Evolutionary conservation across 108 stramenopile species (phyloP).

Genomic region (Skeletonema tropicum): DNA sequence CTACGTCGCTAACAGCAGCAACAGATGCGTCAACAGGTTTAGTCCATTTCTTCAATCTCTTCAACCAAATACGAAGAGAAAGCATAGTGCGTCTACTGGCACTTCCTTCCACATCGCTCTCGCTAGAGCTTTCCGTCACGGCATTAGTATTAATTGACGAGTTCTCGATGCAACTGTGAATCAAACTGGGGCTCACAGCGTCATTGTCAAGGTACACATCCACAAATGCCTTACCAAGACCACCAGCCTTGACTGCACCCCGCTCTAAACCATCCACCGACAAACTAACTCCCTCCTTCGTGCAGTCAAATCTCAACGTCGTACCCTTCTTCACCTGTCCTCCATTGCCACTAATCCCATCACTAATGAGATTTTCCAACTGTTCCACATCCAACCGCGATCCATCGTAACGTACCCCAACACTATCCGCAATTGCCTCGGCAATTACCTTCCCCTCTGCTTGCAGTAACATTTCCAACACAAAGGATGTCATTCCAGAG

Average conservation of each 20-base stretch:
- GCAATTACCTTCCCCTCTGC: conserved; percentile 1
- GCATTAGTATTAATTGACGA: neutral
- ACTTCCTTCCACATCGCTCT: neutral
- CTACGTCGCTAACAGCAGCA: neutral
- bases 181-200: conserved; percentile 11
- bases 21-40: neutral
- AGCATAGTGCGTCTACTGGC: conserved; percentile 23
- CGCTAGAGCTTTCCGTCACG: neutral
- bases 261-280: neutral
- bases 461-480: neutral
- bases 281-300: conserved; percentile 7
- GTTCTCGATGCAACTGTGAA: conserved; percentile 6
- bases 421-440: conserved; percentile 5
- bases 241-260: neutral
- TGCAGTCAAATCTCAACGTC: conserved; percentile 1
- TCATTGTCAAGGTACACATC: conserved; percentile 8
- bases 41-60: conserved; percentile 12
- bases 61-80: conserved; percentile 28
- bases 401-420: neutral
- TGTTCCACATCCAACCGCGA: neutral
- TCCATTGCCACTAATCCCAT: conserved; percentile 2
- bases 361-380: neutral
- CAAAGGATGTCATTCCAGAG: neutral
- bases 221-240: conserved; percentile 10
- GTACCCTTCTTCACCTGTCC: neutral